Evolutionary conservation across 441 rosid genomes (phyloP), one percentile per base, ranked within the genome.

Genomic region (Euphorbia celastroides): DNA sequence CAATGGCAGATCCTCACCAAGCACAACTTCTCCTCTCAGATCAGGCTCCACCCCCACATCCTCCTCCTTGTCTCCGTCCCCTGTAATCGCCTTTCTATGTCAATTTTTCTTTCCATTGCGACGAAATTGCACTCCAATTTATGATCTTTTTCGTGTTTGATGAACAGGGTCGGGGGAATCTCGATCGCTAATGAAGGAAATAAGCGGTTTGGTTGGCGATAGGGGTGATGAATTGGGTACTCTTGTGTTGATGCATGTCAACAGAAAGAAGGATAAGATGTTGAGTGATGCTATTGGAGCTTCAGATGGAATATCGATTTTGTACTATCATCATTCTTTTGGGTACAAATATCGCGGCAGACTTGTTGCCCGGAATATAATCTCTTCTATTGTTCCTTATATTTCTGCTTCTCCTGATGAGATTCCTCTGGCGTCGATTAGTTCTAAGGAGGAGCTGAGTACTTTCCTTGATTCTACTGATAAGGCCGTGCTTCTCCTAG

Each of bases 101-200:
- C 27, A 51, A 46, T 44, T 3, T 28, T 16, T 57, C 3, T 16
- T 5, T 57, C 0, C 8, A 57, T n/a, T 10, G 6, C 59, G 5
- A 42, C n/a, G 34, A 10, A 26, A 16, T 13, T 26, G 4, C 19
- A 32, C 4, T 13, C 2, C n/a, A 34, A 19, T 70, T 56, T 52
- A 12, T 36, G 17, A 67, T 73, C 19, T 51, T 67, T 48, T 34
- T 31, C 9, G 14, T 55, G 32, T 62, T 63, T 67, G 26, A 8
- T 25, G 38, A 20, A 28, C 79, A 93, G 98, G 99, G 99, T 91
- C 88, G 32, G 99, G 99, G 0, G 97, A 86, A 76, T 84, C 93
- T 52, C 85, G 96, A 70, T 77, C 94, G 4, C 83, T 94, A 11
- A 88, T 79, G 87, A 84, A 74, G 72, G 90, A 86, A 70, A 63